Percentiles rank a stretch among this genome's conserved stretches.
Evolutionary conservation across 2,329 filamentous ascomycete species (phyloP).

Genomic region (Claviceps arundinis): DNA sequence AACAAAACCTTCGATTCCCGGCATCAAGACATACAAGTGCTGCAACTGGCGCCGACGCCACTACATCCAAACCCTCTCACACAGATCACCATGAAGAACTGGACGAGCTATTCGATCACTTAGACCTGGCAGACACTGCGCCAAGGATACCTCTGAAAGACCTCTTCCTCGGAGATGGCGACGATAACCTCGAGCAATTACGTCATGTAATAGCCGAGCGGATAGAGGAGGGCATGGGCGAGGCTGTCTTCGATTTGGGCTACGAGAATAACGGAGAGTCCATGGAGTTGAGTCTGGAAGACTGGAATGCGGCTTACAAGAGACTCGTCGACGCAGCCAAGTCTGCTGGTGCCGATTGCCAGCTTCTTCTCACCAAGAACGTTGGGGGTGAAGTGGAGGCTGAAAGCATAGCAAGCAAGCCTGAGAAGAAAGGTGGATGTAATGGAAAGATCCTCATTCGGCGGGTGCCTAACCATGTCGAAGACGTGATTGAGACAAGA

Average conservation of each 20-base stretch:
- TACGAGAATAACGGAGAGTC: conserved; percentile 80
- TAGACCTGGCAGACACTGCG: conserved; percentile 63
- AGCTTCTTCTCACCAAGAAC: conserved; percentile 78
- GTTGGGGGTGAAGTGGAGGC: conserved; percentile 68
- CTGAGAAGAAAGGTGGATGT: conserved; percentile 56
- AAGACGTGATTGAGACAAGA: conserved; percentile 87
- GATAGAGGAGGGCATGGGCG: conserved; percentile 72
- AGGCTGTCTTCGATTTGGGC: conserved; percentile 83
- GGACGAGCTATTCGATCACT: conserved; percentile 80
- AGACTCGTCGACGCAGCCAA: conserved; percentile 54
- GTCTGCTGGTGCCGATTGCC: conserved; percentile 57
- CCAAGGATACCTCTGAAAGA: conserved; percentile 59
- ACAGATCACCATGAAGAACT: conserved; percentile 62
- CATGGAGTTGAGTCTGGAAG: conserved; percentile 59
- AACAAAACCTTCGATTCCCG: conserved; percentile 63
- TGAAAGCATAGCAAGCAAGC: conserved; percentile 35
- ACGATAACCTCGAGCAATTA: conserved; percentile 50
- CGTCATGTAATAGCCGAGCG: conserved; percentile 52
- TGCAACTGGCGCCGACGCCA: conserved; percentile 17
- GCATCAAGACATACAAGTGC: conserved; percentile 16
- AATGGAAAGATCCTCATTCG: conserved; percentile 82
- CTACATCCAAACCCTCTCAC: conserved; percentile 8
- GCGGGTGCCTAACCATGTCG: conserved; percentile 56
- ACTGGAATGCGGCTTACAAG: conserved; percentile 62
- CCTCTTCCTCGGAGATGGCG: conserved; percentile 52